A percentile compares a stretch with the other conserved stretches of the same genome.
Evolutionary conservation across 306 rosid genomes (phyloP).

Genomic region (Gynostemma pentaphyllum): DNA sequence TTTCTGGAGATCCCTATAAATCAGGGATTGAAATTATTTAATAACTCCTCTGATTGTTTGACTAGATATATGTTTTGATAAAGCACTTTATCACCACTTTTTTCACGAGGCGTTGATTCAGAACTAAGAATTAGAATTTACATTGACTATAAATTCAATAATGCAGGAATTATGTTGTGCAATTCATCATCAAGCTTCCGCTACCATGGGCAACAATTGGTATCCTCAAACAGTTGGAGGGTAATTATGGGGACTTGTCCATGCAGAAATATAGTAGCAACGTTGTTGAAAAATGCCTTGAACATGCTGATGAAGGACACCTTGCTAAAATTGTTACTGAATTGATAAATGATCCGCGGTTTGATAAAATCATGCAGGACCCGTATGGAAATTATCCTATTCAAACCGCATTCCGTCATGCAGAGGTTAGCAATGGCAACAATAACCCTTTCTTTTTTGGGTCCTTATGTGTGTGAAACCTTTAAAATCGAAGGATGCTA

Average conservation of each 20-base stretch:
- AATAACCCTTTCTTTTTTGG: not conserved
- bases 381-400: conserved; percentile 43
- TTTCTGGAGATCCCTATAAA: not conserved
- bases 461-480: not conserved
- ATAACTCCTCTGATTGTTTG: not conserved
- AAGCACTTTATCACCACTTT: no score
- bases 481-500: not conserved
- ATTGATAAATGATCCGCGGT: conserved; percentile 19
- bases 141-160: conserved; percentile 1
- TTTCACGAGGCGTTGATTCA: not conserved
- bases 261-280: conserved; percentile 48
- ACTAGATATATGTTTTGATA: not conserved
- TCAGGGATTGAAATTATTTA: not conserved
- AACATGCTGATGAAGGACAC: conserved; percentile 17
- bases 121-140: conserved; percentile 4
- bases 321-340: conserved; percentile 19
- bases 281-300: conserved; percentile 45
- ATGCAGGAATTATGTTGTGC: conserved; percentile 58
- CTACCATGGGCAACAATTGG: conserved; percentile 29
- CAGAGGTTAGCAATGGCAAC: conserved; percentile 26
- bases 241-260: conserved; percentile 34
- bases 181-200: conserved; percentile 30
- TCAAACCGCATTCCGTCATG: conserved; percentile 31
- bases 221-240: conserved; percentile 31
- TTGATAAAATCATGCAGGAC: conserved; percentile 47